Evolutionary conservation across 768 basidiomycete species (phyloP).

Genomic region (Multifurca ochricompacta): DNA sequence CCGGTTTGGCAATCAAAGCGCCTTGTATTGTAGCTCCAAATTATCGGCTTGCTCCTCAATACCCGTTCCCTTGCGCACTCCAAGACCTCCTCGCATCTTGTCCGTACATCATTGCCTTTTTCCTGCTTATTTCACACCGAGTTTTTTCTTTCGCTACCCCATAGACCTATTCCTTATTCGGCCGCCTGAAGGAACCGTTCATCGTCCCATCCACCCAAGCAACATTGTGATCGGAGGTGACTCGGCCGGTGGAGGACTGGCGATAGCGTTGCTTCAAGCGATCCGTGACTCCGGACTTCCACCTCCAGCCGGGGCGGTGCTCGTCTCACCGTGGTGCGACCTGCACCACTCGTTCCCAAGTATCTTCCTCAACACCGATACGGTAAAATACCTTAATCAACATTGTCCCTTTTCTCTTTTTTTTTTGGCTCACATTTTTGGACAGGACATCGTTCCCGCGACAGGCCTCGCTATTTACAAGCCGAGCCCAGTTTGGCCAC

Average conservation of each 20-base stretch:
- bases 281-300: conserved; percentile 84
- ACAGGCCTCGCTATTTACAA: conserved; percentile 73
- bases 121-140: background rate
- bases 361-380: conserved; percentile 73
- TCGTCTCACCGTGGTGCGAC: conserved; percentile 91
- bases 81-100: conserved; percentile 88
- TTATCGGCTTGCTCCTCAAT: conserved; percentile 87
- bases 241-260: conserved; percentile 90
- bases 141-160: background rate
- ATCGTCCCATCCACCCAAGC: conserved; percentile 69
- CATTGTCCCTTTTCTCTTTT: background rate
- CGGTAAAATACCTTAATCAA: conserved; percentile 39
- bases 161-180: conserved; percentile 86
- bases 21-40: conserved; percentile 47
- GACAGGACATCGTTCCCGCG: conserved; percentile 67
- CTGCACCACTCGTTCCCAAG: conserved; percentile 92
- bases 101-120: conserved; percentile 28
- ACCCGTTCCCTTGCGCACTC: conserved; percentile 89
- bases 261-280: conserved; percentile 74
- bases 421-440: background rate
- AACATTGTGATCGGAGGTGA: conserved; percentile 85
- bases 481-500: conserved; percentile 73
- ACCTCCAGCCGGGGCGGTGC: conserved; percentile 74
- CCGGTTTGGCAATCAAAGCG: conserved; percentile 1
- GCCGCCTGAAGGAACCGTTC: conserved; percentile 74